Base-by-base conservation (phyloP, 2,329 filamentous ascomycete species). In the Phyllosticta citrichinensis region DNA sequence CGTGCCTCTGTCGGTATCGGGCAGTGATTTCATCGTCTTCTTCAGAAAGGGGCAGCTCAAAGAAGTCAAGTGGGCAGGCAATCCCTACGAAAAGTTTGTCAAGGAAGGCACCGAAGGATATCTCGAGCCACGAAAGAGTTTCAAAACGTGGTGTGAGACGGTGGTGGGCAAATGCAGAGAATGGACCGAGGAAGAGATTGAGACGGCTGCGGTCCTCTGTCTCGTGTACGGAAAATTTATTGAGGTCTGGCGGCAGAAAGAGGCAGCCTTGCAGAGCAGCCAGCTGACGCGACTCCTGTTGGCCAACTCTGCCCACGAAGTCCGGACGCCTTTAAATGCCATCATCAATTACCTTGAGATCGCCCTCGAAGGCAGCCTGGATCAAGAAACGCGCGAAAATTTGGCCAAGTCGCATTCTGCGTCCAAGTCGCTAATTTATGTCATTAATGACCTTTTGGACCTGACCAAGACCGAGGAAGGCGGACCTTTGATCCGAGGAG, bases 291-390 rank as follows among this genome's bases (percentile, higher is more conserved):
- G 84, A 55, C 74, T 96, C 3, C 75, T 96, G 1, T 78, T 96
- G 22, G 89, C 91, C 4, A 96, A 96, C 65, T 95, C 91, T 0
- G 91, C 91, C 0, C 92, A 96, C 65, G 91, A 96, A 76, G 90
- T 96, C 9, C 86, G 92, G 56, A 96, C 91, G 0, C 91, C 91
- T 0, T 76, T 96, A 2, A 96, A 96, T 68, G 91, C 91, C 17
- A 96, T 96, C 68, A 95, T 96, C 73, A 96, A 96, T 67, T 96
- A 95, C 66, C 81, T 96, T 0, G 91, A 96, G 67, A 96, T 96
- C 65, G 91, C 91, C 0, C 76, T 96, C 1, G 91, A 96, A 74
- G 90, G 91, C 0, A 77, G 80, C 0, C 77, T 96, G 2, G 91
- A 96, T 64, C 77, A 83, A 17, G 91, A 96, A 69, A 96, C 89